Conservation (phyloP, 768 basidiomycete species). For the Suillus tomentosus region DNA sequence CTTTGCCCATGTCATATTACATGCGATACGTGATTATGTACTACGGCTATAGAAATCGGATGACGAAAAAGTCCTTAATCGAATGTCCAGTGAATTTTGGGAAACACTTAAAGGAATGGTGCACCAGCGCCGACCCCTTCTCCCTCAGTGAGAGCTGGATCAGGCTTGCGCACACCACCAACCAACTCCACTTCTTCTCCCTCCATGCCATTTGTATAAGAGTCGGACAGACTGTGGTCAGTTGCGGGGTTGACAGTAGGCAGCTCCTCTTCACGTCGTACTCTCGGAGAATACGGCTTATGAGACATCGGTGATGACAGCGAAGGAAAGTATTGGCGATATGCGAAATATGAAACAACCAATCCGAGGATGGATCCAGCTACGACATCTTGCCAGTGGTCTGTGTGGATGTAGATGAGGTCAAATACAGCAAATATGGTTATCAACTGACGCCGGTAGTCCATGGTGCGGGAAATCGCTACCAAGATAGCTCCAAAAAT, state of each 20-base stretch:
- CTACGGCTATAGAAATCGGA: not conserved
- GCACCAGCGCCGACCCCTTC: constrained; percentile 30
- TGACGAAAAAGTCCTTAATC: not conserved
- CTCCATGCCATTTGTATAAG: constrained; percentile 20
- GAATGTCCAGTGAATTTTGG: not conserved
- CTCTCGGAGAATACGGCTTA: constrained; percentile 71
- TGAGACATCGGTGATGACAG: constrained; percentile 64
- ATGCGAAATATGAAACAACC: constrained; percentile 68
- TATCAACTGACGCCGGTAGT: constrained; percentile 70
- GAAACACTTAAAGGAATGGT: constrained; percentile 15
- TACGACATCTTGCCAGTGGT: constrained; percentile 92
- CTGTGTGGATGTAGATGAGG: constrained; percentile 37
- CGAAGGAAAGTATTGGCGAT: constrained; percentile 84
- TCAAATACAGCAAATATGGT: constrained; percentile 4
- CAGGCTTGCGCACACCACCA: constrained; percentile 17
- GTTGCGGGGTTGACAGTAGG: constrained; percentile 36
- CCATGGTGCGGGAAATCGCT: constrained; percentile 89
- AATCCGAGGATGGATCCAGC: constrained; percentile 79
- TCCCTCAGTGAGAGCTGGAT: constrained; percentile 23
- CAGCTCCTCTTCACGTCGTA: constrained; percentile 47
- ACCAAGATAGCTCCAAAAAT: constrained; percentile 76
- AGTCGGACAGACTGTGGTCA: constrained; percentile 9
- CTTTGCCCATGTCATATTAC: not conserved
- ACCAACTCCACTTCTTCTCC: constrained; percentile 32
- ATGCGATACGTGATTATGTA: not conserved